Percentiles rank a stretch among this genome's conserved stretches.
These are phyloP conservation scores for Vigna hirtella DNA, from an alignment of 306 rosid genomes.

Conservation along the genomic window DNA sequence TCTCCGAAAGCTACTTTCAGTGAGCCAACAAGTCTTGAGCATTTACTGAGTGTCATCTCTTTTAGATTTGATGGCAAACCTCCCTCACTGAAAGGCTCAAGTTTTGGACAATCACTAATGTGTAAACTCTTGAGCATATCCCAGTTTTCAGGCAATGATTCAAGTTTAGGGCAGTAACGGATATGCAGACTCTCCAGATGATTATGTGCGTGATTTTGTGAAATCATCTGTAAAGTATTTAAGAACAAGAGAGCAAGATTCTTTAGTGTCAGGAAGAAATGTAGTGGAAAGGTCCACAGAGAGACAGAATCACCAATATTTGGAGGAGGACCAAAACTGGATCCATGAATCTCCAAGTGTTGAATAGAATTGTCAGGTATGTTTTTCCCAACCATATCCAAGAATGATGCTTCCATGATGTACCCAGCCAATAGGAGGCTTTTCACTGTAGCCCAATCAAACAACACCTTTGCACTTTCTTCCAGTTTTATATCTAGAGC, in stretches of 20 bases:
- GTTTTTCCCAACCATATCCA: no score
- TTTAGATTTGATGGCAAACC: not conserved
- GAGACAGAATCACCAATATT: not conserved
- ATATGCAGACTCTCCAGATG: not conserved
- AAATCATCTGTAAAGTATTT: not conserved
- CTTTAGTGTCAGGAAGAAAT: not conserved
- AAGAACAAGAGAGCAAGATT: rapidly evolving
- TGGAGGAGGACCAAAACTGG: no score
- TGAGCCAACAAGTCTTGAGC: not conserved
- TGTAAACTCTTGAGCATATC: not conserved
- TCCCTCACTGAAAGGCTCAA: not conserved
- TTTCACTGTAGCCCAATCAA: not conserved
- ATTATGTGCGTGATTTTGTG: not conserved
- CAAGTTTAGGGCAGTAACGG: not conserved
- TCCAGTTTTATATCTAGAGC: not conserved
- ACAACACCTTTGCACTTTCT: not conserved
- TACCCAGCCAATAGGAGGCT: not conserved
- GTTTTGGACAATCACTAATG: not conserved
- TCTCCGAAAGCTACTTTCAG: not conserved
- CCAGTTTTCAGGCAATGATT: not conserved
- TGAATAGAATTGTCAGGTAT: no score
- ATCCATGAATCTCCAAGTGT: no score
- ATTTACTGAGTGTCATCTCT: not conserved
- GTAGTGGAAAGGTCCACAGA: not conserved
- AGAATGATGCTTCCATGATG: not conserved